Evolutionary conservation across 129 eudicot genomes (phyloP).

Genomic region (Scalesia atractyloides): DNA sequence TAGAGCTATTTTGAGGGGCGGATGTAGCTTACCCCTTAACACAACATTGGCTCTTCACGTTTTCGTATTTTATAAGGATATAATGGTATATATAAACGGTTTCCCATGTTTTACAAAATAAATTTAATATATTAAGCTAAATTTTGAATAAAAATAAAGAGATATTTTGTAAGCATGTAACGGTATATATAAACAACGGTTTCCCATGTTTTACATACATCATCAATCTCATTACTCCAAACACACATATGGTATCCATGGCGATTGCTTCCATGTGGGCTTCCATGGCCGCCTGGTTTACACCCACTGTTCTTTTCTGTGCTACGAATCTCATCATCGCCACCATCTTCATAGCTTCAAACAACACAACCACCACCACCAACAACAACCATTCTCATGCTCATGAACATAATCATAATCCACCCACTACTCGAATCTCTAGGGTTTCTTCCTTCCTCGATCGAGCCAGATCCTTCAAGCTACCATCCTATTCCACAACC

Average conservation of each 20-base stretch:
- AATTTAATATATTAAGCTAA: too few relatives aligned
- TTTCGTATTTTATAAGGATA: too few relatives aligned
- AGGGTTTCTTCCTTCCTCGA: conserved; percentile 21
- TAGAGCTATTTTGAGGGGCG: too few relatives aligned
- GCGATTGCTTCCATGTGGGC: conserved; percentile 27
- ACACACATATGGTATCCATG: conserved; percentile 16
- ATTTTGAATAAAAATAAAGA: too few relatives aligned
- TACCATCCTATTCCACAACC: conserved; percentile 1
- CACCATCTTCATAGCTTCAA: conserved; percentile 42
- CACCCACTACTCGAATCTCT: conserved; percentile 9
- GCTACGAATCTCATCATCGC: conserved; percentile 51
- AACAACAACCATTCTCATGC: background rate
- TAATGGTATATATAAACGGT: too few relatives aligned
- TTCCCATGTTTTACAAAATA: too few relatives aligned
- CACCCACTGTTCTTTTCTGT: conserved; percentile 62
- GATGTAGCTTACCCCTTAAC: too few relatives aligned
- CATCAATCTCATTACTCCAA: too few relatives aligned
- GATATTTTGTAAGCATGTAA: too few relatives aligned
- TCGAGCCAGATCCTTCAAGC: conserved; percentile 12
- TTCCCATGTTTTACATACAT: background rate
- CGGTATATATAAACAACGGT: background rate
- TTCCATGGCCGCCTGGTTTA: conserved; percentile 47
- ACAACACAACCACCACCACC: background rate
- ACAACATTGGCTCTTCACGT: too few relatives aligned
- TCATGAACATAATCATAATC: background rate